These are phyloP conservation scores for Babesia sp. DNA, from an alignment of 169 alveolate species.

Conservation along the genomic window DNA sequence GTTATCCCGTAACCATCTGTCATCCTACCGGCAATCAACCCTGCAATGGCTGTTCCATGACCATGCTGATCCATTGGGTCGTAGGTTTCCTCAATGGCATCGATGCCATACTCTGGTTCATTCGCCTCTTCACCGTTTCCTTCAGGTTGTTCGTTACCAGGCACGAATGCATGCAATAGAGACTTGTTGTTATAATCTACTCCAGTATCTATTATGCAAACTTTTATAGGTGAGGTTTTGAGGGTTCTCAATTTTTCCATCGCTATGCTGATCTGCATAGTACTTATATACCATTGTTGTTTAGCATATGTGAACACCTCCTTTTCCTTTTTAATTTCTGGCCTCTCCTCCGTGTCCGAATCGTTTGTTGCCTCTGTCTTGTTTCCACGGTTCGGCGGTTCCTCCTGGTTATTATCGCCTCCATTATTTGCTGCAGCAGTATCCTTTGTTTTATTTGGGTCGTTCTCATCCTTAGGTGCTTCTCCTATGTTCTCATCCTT, in stretches of 20 bases:
- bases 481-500: background rate
- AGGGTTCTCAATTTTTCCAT: background rate
- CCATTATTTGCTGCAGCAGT: no score
- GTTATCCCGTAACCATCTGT: conserved; percentile 27
- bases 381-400: no score
- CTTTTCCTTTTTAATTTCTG: no score
- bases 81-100: conserved; percentile 69
- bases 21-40: conserved; percentile 62
- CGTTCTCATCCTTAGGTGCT: background rate
- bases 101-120: conserved; percentile 80
- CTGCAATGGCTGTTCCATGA: conserved; percentile 83
- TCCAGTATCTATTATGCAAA: conserved; percentile 85
- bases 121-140: conserved; percentile 77
- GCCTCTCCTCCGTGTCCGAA: background rate
- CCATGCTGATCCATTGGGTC: conserved; percentile 80
- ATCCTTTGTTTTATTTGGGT: background rate
- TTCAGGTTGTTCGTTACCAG: conserved; percentile 72
- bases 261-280: background rate
- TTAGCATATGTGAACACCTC: background rate
- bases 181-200: conserved; percentile 83
- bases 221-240: background rate
- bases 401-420: no score
- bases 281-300: conserved; percentile 19
- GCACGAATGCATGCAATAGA: conserved; percentile 74
- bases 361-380: no score